Evolutionary conservation across 1,284 basidiomycete species (phyloP), one percentile per base, ranked within the genome.

Genomic region (Tausonia pullulans): DNA sequence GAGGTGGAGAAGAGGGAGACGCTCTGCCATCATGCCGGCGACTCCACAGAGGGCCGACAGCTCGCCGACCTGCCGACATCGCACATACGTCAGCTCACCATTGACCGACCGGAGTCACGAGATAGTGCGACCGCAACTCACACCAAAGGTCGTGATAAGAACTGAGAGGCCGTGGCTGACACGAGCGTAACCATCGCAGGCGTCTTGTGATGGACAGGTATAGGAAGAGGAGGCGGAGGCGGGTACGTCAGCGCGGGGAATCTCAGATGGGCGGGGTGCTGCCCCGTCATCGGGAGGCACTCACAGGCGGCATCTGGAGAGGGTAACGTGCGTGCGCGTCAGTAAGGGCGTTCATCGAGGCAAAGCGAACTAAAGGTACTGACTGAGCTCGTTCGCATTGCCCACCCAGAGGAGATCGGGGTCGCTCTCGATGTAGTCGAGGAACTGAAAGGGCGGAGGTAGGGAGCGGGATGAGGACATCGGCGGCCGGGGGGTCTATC

Each of bases 151-250:
- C n/a, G 87, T 89, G 39, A 84, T 76, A 6, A 92, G 74, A 7
- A 86, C 88, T 57, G 88, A 88, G 60, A 91, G 76, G 62, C 83
- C 82, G 63, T 82, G 82, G 70, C 90, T 90, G 60, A 92, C 84
- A 62, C 93, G 84, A 44, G 93, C 88, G 72, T 96, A 96, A 27
- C 93, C 94, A 73, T 98, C 93, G 0, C 89, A 89, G n/a, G 91
- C 91, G 74, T 96, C 96, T 0, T 90, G 68, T 0, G 75, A 27
- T 27, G 27, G 27, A 27, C 27, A 27, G 27, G 27, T 27, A 27
- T 27, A 27, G 27, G 27, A 27, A 27, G 27, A 27, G 27, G 27
- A 27, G 27, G 27, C 27, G 27, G 27, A 27, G 27, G 27, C 27
- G 27, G 27, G 27, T 27, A 27, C 27, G 27, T 27, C 27, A 27